Conservation (phyloP, 495 filamentous ascomycete species). For the Daldinia concentrica region DNA sequence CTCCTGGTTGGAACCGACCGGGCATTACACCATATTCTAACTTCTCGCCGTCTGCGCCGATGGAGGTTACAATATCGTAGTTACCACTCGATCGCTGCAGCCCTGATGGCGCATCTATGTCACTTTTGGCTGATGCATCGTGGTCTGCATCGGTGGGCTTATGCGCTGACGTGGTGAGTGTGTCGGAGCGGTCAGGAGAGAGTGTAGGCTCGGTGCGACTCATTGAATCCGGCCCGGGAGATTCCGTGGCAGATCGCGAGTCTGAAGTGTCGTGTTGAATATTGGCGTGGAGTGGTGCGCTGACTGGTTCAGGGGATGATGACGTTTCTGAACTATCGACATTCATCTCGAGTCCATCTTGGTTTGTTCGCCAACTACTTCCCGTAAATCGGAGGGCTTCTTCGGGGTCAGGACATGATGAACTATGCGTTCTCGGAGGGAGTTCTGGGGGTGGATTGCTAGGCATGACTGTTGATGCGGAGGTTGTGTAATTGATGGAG, state of each 20-base stretch:
- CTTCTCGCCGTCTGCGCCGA: conserved; percentile 41
- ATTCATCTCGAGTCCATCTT: conserved; percentile 44
- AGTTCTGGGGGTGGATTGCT: conserved; percentile 52
- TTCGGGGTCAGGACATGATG: conserved; percentile 59
- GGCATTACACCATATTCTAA: conserved; percentile 32
- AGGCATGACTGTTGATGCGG: conserved; percentile 58
- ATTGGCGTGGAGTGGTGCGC: conserved; percentile 15
- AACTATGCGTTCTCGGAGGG: conserved; percentile 51
- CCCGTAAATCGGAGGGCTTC: conserved; percentile 30
- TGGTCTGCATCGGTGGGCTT: conserved; percentile 53
- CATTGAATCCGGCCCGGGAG: conserved; percentile 47
- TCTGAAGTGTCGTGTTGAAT: conserved; percentile 15
- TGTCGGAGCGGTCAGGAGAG: conserved; percentile 33
- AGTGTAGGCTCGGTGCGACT: conserved; percentile 39
- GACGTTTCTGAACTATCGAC: conserved; percentile 39
- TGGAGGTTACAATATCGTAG: conserved; percentile 33
- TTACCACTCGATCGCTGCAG: conserved; percentile 20
- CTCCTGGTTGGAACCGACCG: conserved; percentile 35
- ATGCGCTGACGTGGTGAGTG: conserved; percentile 27
- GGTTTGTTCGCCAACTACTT: conserved; percentile 38
- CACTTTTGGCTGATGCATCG: conserved; percentile 18
- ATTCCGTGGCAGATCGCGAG: conserved; percentile 51
- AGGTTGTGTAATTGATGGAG: background rate
- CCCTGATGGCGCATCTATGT: conserved; percentile 2
- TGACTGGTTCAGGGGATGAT: conserved; percentile 37